These are phyloP conservation scores for Eucalyptus dawsonii DNA, from an alignment of 345 rosid genomes.

Conservation along the genomic window DNA sequence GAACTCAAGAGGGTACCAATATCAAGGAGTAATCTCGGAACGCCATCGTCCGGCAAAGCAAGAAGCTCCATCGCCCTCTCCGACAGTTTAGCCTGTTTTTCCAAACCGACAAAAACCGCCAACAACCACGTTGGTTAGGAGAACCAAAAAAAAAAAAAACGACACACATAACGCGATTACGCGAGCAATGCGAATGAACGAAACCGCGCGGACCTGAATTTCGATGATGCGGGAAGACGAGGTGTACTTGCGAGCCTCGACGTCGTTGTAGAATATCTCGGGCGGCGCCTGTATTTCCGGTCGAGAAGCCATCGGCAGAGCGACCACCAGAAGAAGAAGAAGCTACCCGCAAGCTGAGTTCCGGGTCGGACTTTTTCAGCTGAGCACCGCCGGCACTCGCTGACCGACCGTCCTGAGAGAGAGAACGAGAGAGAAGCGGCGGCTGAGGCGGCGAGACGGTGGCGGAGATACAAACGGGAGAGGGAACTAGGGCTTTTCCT, in stretches of 20 bases:
- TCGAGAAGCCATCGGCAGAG: constrained; percentile 38
- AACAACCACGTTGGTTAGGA: background rate
- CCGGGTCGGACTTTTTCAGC: background rate
- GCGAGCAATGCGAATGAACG: background rate
- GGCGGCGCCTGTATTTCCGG: constrained; percentile 86
- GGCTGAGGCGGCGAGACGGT: background rate
- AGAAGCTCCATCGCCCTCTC: constrained; percentile 97
- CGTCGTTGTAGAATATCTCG: constrained; percentile 84
- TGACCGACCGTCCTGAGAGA: background rate
- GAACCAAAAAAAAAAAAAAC: background rate
- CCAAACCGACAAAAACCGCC: background rate
- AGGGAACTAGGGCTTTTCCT: background rate
- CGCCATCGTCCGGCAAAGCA: constrained; percentile 70
- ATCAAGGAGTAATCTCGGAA: constrained; percentile 79
- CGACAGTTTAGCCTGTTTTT: constrained; percentile 49
- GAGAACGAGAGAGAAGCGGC: background rate
- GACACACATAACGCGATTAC: background rate
- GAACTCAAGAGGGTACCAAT: constrained; percentile 27
- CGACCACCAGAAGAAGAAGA: background rate
- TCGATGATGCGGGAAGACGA: constrained; percentile 89
- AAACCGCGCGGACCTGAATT: constrained; percentile 44
- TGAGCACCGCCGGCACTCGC: background rate
- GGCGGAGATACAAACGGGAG: background rate
- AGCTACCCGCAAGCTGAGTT: background rate
- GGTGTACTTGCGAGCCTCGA: constrained; percentile 86